A percentile compares a stretch with the other conserved stretches of the same genome.
Conservation (phyloP, 306 rosid species). For the Lotus japonicus region DNA sequence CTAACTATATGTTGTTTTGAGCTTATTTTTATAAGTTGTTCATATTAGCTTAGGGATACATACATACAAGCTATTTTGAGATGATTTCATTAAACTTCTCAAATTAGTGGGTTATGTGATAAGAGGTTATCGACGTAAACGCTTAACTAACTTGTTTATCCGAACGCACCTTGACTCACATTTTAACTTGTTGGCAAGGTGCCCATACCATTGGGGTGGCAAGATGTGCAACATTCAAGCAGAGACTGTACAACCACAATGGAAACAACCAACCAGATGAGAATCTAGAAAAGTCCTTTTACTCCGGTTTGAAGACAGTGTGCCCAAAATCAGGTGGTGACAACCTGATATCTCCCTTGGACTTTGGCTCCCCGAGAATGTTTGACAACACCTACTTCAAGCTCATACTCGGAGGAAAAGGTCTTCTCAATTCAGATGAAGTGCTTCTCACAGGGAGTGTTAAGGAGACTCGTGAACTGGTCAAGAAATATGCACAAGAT, state of each 20-base stretch:
- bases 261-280: constrained; percentile 71
- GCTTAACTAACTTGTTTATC: no score
- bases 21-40: no score
- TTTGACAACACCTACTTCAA: constrained; percentile 71
- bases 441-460: constrained; percentile 61
- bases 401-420: constrained; percentile 58
- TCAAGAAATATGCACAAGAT: constrained; percentile 50
- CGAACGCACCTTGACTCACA: no score
- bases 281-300: constrained; percentile 54
- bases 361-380: constrained; percentile 63
- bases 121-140: no score
- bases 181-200: constrained; percentile 23
- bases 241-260: constrained; percentile 80
- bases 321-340: constrained; percentile 77
- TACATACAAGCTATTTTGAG: no score
- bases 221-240: constrained; percentile 70
- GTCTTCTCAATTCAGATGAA: constrained; percentile 67
- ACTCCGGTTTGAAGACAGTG: constrained; percentile 52
- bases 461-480: constrained; percentile 34
- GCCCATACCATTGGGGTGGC: constrained; percentile 84
- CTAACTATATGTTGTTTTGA: background rate
- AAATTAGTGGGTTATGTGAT: no score
- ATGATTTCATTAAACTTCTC: no score
- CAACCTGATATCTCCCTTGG: constrained; percentile 58
- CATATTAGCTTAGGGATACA: no score